These are phyloP conservation scores for Selaginella tamariscina DNA, from an alignment of 75 land plant genomes.

Conservation along the genomic window DNA sequence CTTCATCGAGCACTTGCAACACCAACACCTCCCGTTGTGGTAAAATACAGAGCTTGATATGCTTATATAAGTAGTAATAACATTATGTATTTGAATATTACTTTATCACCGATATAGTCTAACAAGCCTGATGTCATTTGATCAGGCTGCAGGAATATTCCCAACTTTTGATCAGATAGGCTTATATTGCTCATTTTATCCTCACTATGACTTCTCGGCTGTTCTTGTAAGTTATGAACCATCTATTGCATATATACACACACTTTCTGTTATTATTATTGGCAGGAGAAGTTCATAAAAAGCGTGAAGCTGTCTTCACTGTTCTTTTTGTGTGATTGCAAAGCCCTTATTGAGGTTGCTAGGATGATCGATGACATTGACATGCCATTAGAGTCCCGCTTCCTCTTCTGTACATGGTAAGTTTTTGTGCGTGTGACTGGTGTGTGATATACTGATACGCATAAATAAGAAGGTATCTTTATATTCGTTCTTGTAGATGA, in stretches of 20 bases:
- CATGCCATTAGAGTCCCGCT: background rate
- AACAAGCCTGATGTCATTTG: background rate
- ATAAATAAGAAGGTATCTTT: too few species aligned
- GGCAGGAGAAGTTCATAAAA: conserved; percentile 58
- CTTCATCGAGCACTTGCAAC: conserved; percentile 43
- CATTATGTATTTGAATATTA: background rate
- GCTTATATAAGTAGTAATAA: background rate
- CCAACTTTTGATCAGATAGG: conserved; percentile 12
- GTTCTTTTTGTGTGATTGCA: conserved; percentile 55
- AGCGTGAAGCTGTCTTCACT: conserved; percentile 49
- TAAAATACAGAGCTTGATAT: conserved; percentile 4
- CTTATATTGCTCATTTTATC: conserved; percentile 46
- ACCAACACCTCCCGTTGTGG: conserved; percentile 54
- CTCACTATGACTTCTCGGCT: conserved; percentile 25
- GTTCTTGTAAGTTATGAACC: conserved; percentile 39
- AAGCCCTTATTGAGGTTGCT: conserved; percentile 29
- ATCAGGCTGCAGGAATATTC: background rate
- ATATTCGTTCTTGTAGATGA: too few species aligned
- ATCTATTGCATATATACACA: background rate
- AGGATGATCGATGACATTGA: conserved; percentile 4
- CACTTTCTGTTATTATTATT: conserved; percentile 8
- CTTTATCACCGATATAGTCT: too few species aligned
- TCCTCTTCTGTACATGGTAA: conserved; percentile 8
- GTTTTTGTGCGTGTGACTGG: background rate
- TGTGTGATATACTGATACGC: background rate